Evolutionary conservation across 805 yeast species (phyloP).

Genomic region (Tanozyma kutaoensis): DNA sequence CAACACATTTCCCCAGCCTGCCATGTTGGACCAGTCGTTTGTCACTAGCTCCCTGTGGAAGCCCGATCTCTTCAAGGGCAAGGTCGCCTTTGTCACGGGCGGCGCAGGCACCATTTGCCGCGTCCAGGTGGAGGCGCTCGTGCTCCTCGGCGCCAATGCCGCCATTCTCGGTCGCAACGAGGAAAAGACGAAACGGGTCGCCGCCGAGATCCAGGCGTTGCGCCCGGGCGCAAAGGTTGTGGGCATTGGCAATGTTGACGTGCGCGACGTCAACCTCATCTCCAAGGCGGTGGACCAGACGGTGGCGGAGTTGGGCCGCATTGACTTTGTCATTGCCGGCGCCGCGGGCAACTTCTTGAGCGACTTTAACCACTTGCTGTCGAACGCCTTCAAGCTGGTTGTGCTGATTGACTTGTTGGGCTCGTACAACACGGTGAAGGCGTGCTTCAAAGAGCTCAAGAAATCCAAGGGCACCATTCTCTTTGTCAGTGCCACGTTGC

Average conservation of each 20-base stretch:
- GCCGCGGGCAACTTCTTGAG: conserved; percentile 92
- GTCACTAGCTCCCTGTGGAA: conserved; percentile 37
- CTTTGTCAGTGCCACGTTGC: conserved; percentile 82
- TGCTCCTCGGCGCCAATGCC: conserved; percentile 79
- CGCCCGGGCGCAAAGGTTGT: conserved; percentile 56
- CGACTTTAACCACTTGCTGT: conserved; percentile 63
- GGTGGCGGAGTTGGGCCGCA: conserved; percentile 55
- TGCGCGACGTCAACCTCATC: conserved; percentile 52
- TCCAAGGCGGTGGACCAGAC: conserved; percentile 52
- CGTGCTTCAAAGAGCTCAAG: conserved; percentile 52
- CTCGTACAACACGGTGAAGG: conserved; percentile 81
- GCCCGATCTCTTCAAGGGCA: conserved; percentile 62
- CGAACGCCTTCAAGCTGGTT: conserved; percentile 84
- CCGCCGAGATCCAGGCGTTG: conserved; percentile 45
- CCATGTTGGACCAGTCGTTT: too few relatives aligned
- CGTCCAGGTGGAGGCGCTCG: conserved; percentile 78
- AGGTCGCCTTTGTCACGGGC: conserved; percentile 86
- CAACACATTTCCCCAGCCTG: too few relatives aligned
- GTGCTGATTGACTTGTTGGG: conserved; percentile 81
- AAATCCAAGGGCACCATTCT: conserved; percentile 58
- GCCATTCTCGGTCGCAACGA: conserved; percentile 71
- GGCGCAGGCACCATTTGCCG: conserved; percentile 96
- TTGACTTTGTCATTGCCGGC: conserved; percentile 85
- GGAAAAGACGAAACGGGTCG: conserved; percentile 54
- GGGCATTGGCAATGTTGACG: conserved; percentile 67